Evolutionary conservation across 768 basidiomycete species (phyloP).

Genomic region (Pholiota molesta): DNA sequence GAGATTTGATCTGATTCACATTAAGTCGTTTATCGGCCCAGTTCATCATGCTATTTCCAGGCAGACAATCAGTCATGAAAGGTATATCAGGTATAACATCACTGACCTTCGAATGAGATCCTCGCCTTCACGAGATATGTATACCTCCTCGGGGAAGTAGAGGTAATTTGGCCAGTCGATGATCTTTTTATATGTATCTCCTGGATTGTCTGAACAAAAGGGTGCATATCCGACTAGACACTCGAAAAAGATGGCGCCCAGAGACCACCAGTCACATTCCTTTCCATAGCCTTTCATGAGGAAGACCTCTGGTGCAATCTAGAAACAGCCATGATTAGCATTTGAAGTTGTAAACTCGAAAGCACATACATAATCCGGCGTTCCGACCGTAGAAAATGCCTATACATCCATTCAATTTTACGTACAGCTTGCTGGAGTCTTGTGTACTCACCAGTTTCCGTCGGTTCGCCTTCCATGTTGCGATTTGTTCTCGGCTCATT

Average conservation of each 20-base stretch:
- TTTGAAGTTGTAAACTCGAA: background rate
- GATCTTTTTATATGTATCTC: slow-evolving; percentile 98
- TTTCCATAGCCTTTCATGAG: slow-evolving; percentile 96
- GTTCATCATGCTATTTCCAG: slow-evolving; percentile 73
- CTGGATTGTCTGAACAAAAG: slow-evolving; percentile 96
- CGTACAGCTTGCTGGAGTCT: background rate
- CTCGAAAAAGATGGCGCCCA: slow-evolving; percentile 99
- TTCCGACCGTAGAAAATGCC: slow-evolving; percentile 92
- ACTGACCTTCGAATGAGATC: slow-evolving; percentile 83
- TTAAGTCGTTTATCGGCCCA: slow-evolving; percentile 76
- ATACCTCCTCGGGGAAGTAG: slow-evolving; percentile 93
- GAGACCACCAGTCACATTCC: slow-evolving; percentile 99
- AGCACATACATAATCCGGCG: slow-evolving; percentile 59
- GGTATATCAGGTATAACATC: background rate
- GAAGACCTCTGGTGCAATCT: slow-evolving; percentile 98
- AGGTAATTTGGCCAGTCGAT: slow-evolving; percentile 94
- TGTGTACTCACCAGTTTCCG: slow-evolving; percentile 75
- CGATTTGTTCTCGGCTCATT: slow-evolving; percentile 95
- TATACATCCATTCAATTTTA: slow-evolving; percentile 29
- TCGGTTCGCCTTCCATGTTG: slow-evolving; percentile 98
- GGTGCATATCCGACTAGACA: slow-evolving; percentile 98
- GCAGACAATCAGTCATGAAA: slow-evolving; percentile 10
- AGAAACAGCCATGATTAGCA: slow-evolving; percentile 37
- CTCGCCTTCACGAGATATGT: slow-evolving; percentile 90
- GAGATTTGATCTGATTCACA: slow-evolving; percentile 87